These are phyloP conservation scores for Fusarium vanettenii DNA, from an alignment of 2,329 filamentous ascomycete species.

Conservation along the genomic window DNA sequence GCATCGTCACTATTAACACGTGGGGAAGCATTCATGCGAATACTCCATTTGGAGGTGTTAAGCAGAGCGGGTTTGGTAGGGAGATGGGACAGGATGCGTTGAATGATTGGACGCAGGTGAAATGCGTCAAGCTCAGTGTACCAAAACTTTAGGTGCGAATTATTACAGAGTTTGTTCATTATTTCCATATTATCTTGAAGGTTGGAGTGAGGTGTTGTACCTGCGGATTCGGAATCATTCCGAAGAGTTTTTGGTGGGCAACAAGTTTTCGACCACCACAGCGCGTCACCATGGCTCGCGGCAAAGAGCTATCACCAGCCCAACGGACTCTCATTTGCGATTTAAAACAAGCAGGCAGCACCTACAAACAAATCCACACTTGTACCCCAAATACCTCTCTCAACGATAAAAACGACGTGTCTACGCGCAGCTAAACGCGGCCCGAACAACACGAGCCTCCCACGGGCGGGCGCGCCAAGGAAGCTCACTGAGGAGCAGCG, in stretches of 20 bases:
- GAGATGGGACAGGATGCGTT: conserved; percentile 49
- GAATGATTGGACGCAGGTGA: conserved; percentile 46
- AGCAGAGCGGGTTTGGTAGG: conserved; percentile 48
- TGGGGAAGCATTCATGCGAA: conserved; percentile 42
- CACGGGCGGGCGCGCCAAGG: not conserved
- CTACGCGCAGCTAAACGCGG: not conserved
- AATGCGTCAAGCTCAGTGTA: conserved; percentile 43
- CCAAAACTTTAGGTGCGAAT: conserved; percentile 18
- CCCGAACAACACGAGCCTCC: not conserved
- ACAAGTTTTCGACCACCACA: not conserved
- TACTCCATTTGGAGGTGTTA: conserved; percentile 50
- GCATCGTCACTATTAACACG: conserved; percentile 73
- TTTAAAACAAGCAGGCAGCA: not conserved
- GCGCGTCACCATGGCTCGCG: not conserved
- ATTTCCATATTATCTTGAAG: not conserved
- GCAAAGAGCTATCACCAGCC: not conserved
- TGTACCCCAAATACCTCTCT: not conserved
- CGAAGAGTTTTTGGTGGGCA: not conserved
- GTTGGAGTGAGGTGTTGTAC: not conserved
- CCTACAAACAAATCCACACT: not conserved
- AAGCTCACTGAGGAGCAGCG: not conserved
- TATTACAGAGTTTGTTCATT: not conserved
- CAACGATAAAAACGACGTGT: not conserved
- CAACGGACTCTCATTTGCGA: not conserved
- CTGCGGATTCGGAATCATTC: not conserved